phyloP scores from a whole-genome alignment of 495 filamentous ascomycete genomes.

The Penicillium riverlandense region DNA sequence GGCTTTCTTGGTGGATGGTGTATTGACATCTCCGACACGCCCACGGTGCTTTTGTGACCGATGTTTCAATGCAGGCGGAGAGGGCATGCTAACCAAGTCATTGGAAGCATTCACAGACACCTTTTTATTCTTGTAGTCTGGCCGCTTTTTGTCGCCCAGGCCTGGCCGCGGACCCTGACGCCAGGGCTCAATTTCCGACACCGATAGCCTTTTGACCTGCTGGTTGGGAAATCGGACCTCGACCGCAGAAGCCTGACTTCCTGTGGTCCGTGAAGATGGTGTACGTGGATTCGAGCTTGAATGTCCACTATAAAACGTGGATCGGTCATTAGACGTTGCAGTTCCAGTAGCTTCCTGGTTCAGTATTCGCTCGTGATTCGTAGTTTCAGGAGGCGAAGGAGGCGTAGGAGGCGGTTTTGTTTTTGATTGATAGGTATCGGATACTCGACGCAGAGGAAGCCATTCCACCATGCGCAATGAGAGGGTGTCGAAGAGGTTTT shows the following conservation, averaged over 20 bases:
- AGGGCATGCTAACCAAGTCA: conserved; percentile 26
- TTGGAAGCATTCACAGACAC: conserved; percentile 21
- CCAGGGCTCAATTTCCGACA: conserved; percentile 32
- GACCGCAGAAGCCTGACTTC: conserved; percentile 20
- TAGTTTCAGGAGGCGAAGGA: neutral
- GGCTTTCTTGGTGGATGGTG: conserved; percentile 11
- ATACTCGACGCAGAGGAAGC: conserved; percentile 49
- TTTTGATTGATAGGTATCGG: conserved; percentile 14
- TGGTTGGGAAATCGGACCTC: conserved; percentile 33
- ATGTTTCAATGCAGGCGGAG: conserved; percentile 37
- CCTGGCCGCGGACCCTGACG: conserved; percentile 24
- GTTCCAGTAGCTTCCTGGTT: neutral
- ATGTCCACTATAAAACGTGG: neutral
- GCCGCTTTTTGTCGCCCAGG: conserved; percentile 26
- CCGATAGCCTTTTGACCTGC: conserved; percentile 33
- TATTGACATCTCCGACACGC: conserved; percentile 17
- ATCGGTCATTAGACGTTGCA: conserved; percentile 4
- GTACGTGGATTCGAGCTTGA: conserved; percentile 18
- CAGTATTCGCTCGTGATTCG: conserved; percentile 8
- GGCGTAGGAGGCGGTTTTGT: neutral
- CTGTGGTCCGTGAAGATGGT: conserved; percentile 22
- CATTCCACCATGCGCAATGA: conserved; percentile 76
- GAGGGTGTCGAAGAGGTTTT: conserved; percentile 71
- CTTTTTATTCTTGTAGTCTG: conserved; percentile 25
- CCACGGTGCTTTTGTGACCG: conserved; percentile 38